These are phyloP conservation scores for Phytophthora cryptogea DNA, from an alignment of 352 stramenopile species.

Conservation along the genomic window DNA sequence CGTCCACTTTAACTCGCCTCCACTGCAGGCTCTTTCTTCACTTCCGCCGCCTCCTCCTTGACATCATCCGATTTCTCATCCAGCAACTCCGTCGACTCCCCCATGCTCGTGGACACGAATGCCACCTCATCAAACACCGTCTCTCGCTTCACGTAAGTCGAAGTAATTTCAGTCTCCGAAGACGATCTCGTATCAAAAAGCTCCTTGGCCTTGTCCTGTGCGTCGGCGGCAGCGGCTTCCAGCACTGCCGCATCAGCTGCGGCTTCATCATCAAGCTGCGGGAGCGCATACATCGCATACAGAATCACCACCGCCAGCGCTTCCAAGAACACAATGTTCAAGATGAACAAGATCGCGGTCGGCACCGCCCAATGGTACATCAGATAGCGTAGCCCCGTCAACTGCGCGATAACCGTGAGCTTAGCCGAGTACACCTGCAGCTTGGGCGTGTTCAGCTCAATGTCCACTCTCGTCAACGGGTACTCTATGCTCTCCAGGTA, in stretches of 20 bases:
- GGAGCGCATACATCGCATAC: slow-evolving; percentile 67
- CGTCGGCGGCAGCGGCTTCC: slow-evolving; percentile 29
- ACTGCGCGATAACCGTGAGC: slow-evolving; percentile 82
- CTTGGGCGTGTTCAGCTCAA: slow-evolving; percentile 69
- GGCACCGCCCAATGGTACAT: slow-evolving; percentile 88
- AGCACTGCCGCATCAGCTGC: slow-evolving; percentile 19
- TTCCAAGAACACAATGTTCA: slow-evolving; percentile 83
- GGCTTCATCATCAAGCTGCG: slow-evolving; percentile 35
- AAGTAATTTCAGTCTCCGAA: slow-evolving; percentile 23
- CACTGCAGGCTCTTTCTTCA: slow-evolving; percentile 40
- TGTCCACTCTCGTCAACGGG: slow-evolving; percentile 53
- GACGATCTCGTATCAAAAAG: slow-evolving; percentile 18
- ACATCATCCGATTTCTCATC: slow-evolving; percentile 9
- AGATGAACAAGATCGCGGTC: slow-evolving; percentile 69
- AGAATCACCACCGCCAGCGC: slow-evolving; percentile 64
- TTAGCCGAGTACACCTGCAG: slow-evolving; percentile 76
- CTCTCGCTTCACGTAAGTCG: slow-evolving; percentile 45
- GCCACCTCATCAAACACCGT: slow-evolving; percentile 23
- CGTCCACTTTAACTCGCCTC: slow-evolving; percentile 16
- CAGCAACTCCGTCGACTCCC: slow-evolving; percentile 3
- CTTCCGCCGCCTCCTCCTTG: slow-evolving; percentile 28
- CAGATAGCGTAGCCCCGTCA: slow-evolving; percentile 79
- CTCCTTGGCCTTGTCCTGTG: slow-evolving; percentile 30
- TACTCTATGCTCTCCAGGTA: slow-evolving; percentile 58
- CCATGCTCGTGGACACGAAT: slow-evolving; percentile 17